Evolutionary conservation across 2,329 filamentous ascomycete genomes (phyloP).

Genomic region (Xylariaceae sp.): DNA sequence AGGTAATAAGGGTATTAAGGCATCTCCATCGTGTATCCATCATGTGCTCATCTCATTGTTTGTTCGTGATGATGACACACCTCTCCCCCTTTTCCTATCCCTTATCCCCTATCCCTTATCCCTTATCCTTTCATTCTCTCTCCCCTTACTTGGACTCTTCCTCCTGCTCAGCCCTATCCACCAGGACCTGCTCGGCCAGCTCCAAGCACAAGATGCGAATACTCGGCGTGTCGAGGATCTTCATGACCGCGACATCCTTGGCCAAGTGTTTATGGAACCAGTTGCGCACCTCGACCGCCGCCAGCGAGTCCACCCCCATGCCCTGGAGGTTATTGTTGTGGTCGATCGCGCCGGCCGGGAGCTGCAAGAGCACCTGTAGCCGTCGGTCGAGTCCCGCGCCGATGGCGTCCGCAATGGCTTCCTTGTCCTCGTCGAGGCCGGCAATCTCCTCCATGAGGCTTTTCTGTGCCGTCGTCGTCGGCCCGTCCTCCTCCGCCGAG

Average conservation of each 20-base stretch:
- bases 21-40: no score
- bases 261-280: constrained; percentile 35
- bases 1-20: no score
- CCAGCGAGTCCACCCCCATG: constrained; percentile 39
- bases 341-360: constrained; percentile 28
- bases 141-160: not conserved
- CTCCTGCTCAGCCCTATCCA: not conserved
- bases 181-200: constrained; percentile 6
- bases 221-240: constrained; percentile 28
- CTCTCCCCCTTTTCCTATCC: not conserved
- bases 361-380: constrained; percentile 31
- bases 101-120: no score
- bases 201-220: constrained; percentile 17
- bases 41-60: no score
- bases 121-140: not conserved
- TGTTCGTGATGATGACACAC: not conserved
- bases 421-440: constrained; percentile 13
- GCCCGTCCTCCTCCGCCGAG: constrained; percentile 7
- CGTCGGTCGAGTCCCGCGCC: constrained; percentile 26
- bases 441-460: constrained; percentile 30
- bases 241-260: constrained; percentile 30
- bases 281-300: constrained; percentile 36
- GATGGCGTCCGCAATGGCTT: constrained; percentile 27
- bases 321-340: constrained; percentile 32
- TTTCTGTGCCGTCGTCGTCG: constrained; percentile 8